Evolutionary conservation across 768 basidiomycete genomes (phyloP).

Genomic region (Kwoniella dendrophila): DNA sequence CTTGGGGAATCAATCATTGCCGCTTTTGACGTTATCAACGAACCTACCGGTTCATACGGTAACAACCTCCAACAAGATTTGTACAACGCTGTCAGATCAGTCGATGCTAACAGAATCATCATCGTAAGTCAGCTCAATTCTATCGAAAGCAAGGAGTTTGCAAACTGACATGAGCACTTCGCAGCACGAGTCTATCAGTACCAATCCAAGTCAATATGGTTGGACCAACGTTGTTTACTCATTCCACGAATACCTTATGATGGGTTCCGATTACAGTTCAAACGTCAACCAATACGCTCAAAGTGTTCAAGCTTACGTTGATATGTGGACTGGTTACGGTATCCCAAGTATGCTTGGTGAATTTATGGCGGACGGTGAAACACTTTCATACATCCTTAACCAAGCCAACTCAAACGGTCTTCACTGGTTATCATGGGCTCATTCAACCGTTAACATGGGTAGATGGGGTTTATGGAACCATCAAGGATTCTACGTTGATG

Average conservation of each 20-base stretch:
- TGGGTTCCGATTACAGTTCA: slow-evolving; percentile 32
- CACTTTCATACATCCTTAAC: slow-evolving; percentile 39
- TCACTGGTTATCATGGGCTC: slow-evolving; percentile 45
- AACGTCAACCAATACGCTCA: slow-evolving; percentile 34
- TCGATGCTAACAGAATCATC: slow-evolving; percentile 47
- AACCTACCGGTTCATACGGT: slow-evolving; percentile 43
- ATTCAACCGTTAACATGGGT: slow-evolving; percentile 39
- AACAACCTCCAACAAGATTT: slow-evolving; percentile 46
- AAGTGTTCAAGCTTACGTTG: slow-evolving; percentile 26
- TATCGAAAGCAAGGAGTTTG: not conserved
- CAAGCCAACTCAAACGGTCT: slow-evolving; percentile 37
- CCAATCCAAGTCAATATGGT: slow-evolving; percentile 40
- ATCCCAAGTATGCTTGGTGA: slow-evolving; percentile 47
- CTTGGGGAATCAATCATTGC: slow-evolving; percentile 43
- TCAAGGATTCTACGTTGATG: slow-evolving; percentile 30
- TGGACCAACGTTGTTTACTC: slow-evolving; percentile 53
- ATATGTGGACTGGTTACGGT: slow-evolving; percentile 29
- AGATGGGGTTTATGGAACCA: slow-evolving; percentile 47
- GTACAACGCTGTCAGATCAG: slow-evolving; percentile 46
- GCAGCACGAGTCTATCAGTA: slow-evolving; percentile 39
- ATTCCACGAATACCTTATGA: slow-evolving; percentile 51
- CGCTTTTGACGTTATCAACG: slow-evolving; percentile 49
- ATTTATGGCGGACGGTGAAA: slow-evolving; percentile 45
- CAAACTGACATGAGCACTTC: not conserved
- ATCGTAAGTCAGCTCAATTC: slow-evolving; percentile 20